phyloP scores from a whole-genome alignment of 2,329 filamentous ascomycete species.

The Trichothecium sympodiale region DNA sequence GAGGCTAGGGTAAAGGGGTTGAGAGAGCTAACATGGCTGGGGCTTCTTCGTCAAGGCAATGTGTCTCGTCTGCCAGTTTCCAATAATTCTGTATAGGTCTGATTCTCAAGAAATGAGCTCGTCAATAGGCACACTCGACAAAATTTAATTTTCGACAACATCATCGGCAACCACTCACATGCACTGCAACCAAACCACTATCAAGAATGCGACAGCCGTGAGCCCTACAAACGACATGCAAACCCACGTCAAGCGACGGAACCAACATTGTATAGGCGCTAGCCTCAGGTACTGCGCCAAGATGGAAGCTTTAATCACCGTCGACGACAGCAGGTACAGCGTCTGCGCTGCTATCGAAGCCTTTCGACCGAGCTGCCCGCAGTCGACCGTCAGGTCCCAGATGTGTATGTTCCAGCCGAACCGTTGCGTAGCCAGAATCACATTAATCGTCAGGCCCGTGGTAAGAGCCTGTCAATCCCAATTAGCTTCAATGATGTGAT shows the following conservation, averaged over 20 bases:
- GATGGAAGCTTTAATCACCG: constrained; percentile 27
- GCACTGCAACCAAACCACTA: constrained; percentile 26
- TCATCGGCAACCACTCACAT: constrained; percentile 13
- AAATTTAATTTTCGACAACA: no score
- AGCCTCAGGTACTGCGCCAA: constrained; percentile 27
- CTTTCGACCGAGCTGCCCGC: constrained; percentile 17
- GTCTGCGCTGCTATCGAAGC: constrained; percentile 28
- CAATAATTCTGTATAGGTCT: constrained; percentile 10
- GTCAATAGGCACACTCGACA: no score
- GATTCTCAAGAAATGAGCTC: no score
- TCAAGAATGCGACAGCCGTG: constrained; percentile 18
- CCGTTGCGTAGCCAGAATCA: constrained; percentile 20
- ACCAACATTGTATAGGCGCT: constrained; percentile 19
- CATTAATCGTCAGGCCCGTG: constrained; percentile 20
- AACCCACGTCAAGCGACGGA: constrained; percentile 18
- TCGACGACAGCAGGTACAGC: constrained; percentile 26
- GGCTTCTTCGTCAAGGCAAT: constrained; percentile 19
- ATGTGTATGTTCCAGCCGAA: constrained; percentile 27
- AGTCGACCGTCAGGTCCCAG: constrained; percentile 19
- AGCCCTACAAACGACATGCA: constrained; percentile 16
- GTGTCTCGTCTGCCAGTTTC: constrained; percentile 9
- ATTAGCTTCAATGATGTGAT: not conserved
- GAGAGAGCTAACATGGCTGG: constrained; percentile 12
- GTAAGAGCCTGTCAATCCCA: constrained; percentile 16
- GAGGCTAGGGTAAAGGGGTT: not conserved